These are phyloP conservation scores for Scheffersomyces coipomensis DNA, from an alignment of 805 yeast genomes.

Conservation along the genomic window DNA sequence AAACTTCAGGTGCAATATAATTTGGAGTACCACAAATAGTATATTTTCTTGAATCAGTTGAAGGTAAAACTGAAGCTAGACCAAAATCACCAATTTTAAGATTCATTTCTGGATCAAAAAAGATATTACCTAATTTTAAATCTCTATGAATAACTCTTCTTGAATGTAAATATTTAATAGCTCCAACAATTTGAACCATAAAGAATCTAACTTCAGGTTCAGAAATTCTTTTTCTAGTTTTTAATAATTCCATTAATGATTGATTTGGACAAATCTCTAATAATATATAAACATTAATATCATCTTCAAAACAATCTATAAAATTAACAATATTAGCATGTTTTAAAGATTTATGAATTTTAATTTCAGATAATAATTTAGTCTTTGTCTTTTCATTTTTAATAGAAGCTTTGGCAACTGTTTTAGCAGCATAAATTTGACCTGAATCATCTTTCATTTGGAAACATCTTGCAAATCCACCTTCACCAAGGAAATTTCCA, in stretches of 20 bases:
- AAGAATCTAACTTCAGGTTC: conserved; percentile 91
- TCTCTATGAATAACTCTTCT: conserved; percentile 95
- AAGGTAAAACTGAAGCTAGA: conserved; percentile 87
- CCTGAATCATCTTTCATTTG: conserved; percentile 93
- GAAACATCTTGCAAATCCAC: conserved; percentile 98
- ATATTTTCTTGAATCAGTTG: conserved; percentile 68
- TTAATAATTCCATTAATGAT: conserved; percentile 87
- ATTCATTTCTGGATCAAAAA: conserved; percentile 91
- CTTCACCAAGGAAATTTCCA: conserved; percentile 92
- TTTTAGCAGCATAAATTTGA: conserved; percentile 89
- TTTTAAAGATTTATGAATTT: conserved; percentile 85
- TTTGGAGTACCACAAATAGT: conserved; percentile 99
- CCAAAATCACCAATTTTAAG: conserved; percentile 98
- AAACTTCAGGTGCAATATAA: conserved; percentile 96
- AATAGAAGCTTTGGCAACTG: conserved; percentile 94
- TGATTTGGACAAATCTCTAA: conserved; percentile 95
- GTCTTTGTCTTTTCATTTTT: conserved; percentile 86
- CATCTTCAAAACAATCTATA: conserved; percentile 96
- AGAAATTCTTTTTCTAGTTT: conserved; percentile 76
- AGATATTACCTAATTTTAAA: conserved; percentile 91
- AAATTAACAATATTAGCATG: conserved; percentile 92
- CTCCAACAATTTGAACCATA: conserved; percentile 92
- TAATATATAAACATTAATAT: conserved; percentile 86
- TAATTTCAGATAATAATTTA: conserved; percentile 87
- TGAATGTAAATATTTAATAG: conserved; percentile 87